Evolutionary conservation across 768 basidiomycete species (phyloP), one percentile per base, ranked within the genome.

Genomic region (Tulasnella sp.): DNA sequence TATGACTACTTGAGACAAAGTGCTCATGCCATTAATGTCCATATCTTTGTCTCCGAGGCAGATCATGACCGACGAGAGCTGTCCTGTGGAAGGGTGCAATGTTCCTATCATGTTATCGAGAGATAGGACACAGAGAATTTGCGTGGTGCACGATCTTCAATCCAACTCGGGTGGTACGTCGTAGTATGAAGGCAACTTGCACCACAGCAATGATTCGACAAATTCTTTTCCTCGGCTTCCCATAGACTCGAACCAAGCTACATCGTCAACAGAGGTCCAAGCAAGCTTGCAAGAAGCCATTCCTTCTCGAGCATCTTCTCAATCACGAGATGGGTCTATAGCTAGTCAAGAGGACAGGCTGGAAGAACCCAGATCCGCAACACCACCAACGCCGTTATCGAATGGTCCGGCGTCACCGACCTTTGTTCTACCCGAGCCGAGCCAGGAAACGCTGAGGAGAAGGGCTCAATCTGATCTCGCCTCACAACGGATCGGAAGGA

Each of bases 381-480:
- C 52, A 12, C 90, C 92, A 26, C 87, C 89, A 5, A 94, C 92
- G 8, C 91, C 93, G 75, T 76, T 89, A 8, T 90, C 90, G 19
- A 85, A 85, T 74, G 79, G 80, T 2, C 80, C 84, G 2, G 87
- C 84, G 74, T 90, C 89, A 2, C 87, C 89, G 4, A 83, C 83
- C 1, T 89, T 92, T 76, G 83, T 84, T 12, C 44, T 75, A 11
- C 84, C 85, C 34, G 63, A 74, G 62, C 84, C 88, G 72, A 88
- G 87, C 1, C 88, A 87, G 75, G 87, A 88, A 75, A 84, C 83
- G 29, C 80, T 87, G 29, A 86, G 86, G 40, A 85, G 93, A 36
- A 86, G 93, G 69, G 87, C 88, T 73, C 92, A 94, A 79, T 92
- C 91, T 2, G 92, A 95, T 78, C 81, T 79, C 44, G 93, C 94